A percentile compares a stretch with the other conserved stretches of the same genome.
These are phyloP conservation scores for Gypsophila paniculata DNA, from an alignment of 179 eudicot genomes.

Conservation along the genomic window DNA sequence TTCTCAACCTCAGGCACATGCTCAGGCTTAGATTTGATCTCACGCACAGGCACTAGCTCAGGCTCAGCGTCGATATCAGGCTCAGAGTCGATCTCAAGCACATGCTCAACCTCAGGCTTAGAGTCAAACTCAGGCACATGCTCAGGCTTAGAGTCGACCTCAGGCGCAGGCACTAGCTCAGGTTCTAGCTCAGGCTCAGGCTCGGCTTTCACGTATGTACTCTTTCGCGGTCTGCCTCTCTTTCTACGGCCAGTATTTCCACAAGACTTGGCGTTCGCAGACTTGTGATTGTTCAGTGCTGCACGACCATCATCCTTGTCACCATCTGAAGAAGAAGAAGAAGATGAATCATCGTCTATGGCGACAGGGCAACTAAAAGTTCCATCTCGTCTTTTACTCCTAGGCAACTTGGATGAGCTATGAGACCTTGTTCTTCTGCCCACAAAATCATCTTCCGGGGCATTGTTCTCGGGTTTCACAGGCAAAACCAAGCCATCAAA, in stretches of 20 bases:
- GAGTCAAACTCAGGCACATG: background rate
- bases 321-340: slow-evolving; percentile 1
- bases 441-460: slow-evolving; percentile 14
- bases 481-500: slow-evolving; percentile 9
- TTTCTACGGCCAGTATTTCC: background rate
- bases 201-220: background rate
- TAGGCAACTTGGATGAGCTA: background rate
- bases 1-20: slow-evolving; percentile 13
- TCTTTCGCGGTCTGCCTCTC: slow-evolving; percentile 3
- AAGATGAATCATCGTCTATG: slow-evolving; percentile 12
- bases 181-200: background rate
- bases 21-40: background rate
- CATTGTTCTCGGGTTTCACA: slow-evolving; percentile 15
- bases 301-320: background rate
- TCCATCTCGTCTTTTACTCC: background rate
- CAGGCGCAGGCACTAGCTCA: background rate
- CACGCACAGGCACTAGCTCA: background rate
- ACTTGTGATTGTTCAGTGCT: background rate
- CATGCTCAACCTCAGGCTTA: background rate
- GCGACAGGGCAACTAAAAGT: slow-evolving; percentile 7
- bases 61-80: slow-evolving; percentile 8
- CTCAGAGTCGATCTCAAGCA: background rate
- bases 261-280: background rate
- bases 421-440: slow-evolving; percentile 19
- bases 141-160: background rate